phyloP scores from a whole-genome alignment of 208 protist genomes.

The Leishmania aethiopica region DNA sequence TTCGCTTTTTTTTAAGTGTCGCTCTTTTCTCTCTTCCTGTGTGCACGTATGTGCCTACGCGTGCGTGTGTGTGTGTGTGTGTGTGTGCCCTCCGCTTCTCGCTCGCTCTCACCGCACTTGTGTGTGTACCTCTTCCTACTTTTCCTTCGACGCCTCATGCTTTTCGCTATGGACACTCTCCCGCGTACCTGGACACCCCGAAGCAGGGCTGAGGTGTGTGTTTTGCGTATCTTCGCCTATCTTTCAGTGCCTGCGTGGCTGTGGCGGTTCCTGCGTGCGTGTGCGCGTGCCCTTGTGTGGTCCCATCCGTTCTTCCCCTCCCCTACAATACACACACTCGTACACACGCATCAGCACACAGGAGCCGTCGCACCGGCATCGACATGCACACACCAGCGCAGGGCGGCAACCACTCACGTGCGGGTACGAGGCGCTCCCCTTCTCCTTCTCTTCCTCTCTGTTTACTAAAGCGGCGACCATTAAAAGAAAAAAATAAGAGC shows the following conservation, averaged over 20 bases:
- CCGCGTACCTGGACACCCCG: background rate
- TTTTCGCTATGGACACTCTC: background rate
- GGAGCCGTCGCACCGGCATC: background rate
- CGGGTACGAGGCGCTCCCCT: background rate
- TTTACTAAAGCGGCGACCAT: background rate
- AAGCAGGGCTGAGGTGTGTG: background rate
- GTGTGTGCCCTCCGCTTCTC: background rate
- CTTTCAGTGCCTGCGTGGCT: background rate
- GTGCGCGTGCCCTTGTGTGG: background rate
- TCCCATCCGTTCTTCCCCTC: background rate
- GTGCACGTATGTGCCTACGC: background rate
- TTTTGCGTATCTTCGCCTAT: background rate
- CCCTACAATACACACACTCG: background rate
- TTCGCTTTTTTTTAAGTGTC: background rate
- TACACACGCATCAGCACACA: background rate
- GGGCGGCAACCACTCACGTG: background rate
- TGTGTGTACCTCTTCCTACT: background rate
- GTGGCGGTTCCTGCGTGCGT: background rate
- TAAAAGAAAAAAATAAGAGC: background rate
- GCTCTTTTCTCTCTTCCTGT: background rate
- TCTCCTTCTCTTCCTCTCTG: background rate
- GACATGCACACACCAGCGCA: background rate
- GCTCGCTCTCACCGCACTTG: background rate
- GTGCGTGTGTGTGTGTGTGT: background rate
- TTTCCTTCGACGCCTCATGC: background rate